Base-by-base conservation (phyloP, 176 grass and related monocot genomes). In the Aegilops sharonensis region DNA sequence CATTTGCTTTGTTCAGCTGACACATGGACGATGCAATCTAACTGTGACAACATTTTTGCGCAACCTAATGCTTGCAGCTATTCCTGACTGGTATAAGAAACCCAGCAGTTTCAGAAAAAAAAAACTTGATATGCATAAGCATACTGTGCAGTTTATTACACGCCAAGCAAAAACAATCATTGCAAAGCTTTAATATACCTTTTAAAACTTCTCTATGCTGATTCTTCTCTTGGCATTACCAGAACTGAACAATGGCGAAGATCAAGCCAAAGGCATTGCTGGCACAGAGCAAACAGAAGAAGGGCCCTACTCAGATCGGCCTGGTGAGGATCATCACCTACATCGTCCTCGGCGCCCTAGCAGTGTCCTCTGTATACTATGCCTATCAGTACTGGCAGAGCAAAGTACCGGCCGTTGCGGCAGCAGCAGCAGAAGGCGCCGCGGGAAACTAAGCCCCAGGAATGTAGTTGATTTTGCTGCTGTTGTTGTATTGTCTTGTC, bases 221-320 rank as follows among this genome's bases (percentile, higher is more conserved):
- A 88, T 64, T 32, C 14, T 66, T 91, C 40, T 54, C n/a, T 40
- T 54, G 5, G 36, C 6, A 63, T 68, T 81, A 10, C 36, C 77
- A 85, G 42, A 34, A 48, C 25, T 2, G 42, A 82, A 23, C 30
- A 5, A 96, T 96, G 91, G 69, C 91, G 13, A 96, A 86, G 81
- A 84, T 94, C 85, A 96, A 96, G 87, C 94, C 94, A 24, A 93
- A 94, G 84, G 82, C 87, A 14, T 48, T 96, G 85, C 87, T 96
- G 18, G 91, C 84, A 7, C 89, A 92, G 50, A 96, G 94, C 89
- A 96, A 96, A 73, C 84, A 82, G 78, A 96, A 90, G 94, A 96
- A 94, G 71, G 80, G 87, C 27, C 94, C 91, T 2, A 74, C 89
- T 61, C 89, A 94, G 88, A 78, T 96, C 31, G 30, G 89, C 15